A percentile compares a stretch with the other conserved stretches of the same genome.
These are phyloP conservation scores for Mycena indigotica DNA, from an alignment of 768 basidiomycete genomes.

Conservation along the genomic window DNA sequence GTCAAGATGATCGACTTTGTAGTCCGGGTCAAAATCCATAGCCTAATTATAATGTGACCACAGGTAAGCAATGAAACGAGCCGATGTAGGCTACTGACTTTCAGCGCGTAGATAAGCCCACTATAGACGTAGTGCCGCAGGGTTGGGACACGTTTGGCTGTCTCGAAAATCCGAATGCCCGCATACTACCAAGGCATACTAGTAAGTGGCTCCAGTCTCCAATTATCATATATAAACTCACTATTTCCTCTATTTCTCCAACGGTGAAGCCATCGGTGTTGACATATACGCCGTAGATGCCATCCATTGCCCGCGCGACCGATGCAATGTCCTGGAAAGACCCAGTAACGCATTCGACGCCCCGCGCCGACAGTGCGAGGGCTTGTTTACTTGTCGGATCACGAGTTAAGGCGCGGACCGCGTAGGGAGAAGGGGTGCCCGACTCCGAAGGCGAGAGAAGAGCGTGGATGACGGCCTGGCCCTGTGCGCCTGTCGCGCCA, in stretches of 20 bases:
- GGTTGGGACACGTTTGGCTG: slow-evolving; percentile 34
- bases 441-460: slow-evolving; percentile 36
- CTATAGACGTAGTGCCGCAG: slow-evolving; percentile 46
- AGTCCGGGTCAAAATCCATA: slow-evolving; percentile 28
- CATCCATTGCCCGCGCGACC: slow-evolving; percentile 35
- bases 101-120: slow-evolving; percentile 43
- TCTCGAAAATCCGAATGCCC: slow-evolving; percentile 45
- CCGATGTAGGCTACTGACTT: slow-evolving; percentile 27
- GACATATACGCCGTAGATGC: slow-evolving; percentile 43
- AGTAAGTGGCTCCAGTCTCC: too few species aligned
- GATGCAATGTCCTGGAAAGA: slow-evolving; percentile 35
- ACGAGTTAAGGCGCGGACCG: slow-evolving; percentile 44
- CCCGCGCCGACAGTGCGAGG: slow-evolving; percentile 33
- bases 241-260: slow-evolving; percentile 41
- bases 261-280: slow-evolving; percentile 45
- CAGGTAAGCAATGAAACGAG: neutral
- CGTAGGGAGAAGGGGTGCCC: slow-evolving; percentile 42
- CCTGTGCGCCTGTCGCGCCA: slow-evolving; percentile 49
- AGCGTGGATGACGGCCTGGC: slow-evolving; percentile 38
- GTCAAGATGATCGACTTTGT: slow-evolving; percentile 41
- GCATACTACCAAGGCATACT: slow-evolving; percentile 24
- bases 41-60: slow-evolving; percentile 11
- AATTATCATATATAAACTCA: too few species aligned
- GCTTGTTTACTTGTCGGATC: slow-evolving; percentile 35
- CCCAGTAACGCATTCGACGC: slow-evolving; percentile 42